A percentile compares a stretch with the other conserved stretches of the same genome.
Evolutionary conservation across 2,329 filamentous ascomycete species (phyloP).

Genomic region (Trichoderma sp.): DNA sequence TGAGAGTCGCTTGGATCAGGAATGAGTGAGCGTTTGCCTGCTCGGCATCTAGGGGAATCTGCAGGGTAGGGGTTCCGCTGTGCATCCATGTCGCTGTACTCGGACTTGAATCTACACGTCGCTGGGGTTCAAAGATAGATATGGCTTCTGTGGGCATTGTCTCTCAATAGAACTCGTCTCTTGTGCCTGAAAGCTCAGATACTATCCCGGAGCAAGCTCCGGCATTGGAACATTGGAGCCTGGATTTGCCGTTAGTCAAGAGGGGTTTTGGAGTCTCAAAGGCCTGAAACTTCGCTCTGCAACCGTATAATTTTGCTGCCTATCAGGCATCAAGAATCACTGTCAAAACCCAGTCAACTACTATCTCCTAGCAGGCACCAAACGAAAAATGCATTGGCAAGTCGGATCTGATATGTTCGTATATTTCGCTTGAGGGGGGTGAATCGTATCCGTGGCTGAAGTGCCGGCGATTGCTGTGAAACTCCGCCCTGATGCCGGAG

Average conservation of each 20-base stretch:
- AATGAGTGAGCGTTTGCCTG: background rate
- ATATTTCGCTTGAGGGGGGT: background rate
- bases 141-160: conserved; percentile 5
- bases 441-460: background rate
- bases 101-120: background rate
- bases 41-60: background rate
- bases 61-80: background rate
- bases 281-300: background rate
- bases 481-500: conserved; percentile 16
- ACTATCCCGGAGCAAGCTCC: background rate
- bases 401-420: background rate
- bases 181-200: background rate
- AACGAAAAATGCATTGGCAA: background rate
- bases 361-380: background rate
- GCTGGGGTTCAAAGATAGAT: background rate
- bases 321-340: background rate
- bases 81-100: background rate
- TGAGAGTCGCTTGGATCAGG: background rate
- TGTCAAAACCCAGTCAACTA: background rate
- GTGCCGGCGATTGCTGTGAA: background rate
- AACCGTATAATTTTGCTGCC: conserved; percentile 4
- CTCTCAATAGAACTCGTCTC: background rate
- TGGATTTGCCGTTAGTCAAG: background rate
- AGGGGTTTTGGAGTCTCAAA: background rate
- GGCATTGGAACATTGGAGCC: background rate